Evolutionary conservation across 768 basidiomycete species (phyloP).

Genomic region (Lactarius psammicola): DNA sequence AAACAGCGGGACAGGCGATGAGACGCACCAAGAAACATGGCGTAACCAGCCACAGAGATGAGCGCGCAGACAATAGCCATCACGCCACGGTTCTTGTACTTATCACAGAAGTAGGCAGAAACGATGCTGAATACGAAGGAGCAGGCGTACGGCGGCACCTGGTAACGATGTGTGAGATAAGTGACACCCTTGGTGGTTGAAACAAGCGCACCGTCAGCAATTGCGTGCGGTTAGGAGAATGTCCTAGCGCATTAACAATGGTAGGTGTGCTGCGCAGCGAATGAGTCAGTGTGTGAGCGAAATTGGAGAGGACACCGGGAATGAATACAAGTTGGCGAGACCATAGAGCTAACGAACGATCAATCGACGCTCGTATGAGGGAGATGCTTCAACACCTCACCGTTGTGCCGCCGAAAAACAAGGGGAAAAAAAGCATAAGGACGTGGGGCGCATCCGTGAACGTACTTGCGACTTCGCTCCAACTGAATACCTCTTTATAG

Average conservation of each 20-base stretch:
- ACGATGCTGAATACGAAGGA: conserved; percentile 26
- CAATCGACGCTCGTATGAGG: not conserved
- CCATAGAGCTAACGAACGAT: conserved; percentile 21
- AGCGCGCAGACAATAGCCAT: conserved; percentile 18
- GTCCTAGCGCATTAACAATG: conserved; percentile 34
- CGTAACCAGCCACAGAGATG: conserved; percentile 20
- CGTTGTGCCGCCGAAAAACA: conserved; percentile 53
- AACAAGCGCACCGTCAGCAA: conserved; percentile 30
- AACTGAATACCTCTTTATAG: conserved; percentile 48
- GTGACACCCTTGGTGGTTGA: not conserved
- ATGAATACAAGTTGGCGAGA: conserved; percentile 31
- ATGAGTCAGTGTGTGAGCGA: not conserved
- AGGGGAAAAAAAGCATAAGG: conserved; percentile 46
- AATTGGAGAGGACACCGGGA: not conserved
- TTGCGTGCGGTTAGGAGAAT: conserved; percentile 32
- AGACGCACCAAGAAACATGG: conserved; percentile 20
- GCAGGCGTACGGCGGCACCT: conserved; percentile 33
- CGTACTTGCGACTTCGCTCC: conserved; percentile 52
- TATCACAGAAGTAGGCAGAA: conserved; percentile 20
- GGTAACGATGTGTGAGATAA: conserved; percentile 8
- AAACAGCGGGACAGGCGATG: too few species aligned
- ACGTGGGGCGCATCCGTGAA: conserved; percentile 52
- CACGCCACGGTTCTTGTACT: conserved; percentile 16
- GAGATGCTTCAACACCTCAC: not conserved
- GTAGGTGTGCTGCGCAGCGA: conserved; percentile 30